Conservation (phyloP, 495 filamentous ascomycete species). For the Neurospora sp. region DNA sequence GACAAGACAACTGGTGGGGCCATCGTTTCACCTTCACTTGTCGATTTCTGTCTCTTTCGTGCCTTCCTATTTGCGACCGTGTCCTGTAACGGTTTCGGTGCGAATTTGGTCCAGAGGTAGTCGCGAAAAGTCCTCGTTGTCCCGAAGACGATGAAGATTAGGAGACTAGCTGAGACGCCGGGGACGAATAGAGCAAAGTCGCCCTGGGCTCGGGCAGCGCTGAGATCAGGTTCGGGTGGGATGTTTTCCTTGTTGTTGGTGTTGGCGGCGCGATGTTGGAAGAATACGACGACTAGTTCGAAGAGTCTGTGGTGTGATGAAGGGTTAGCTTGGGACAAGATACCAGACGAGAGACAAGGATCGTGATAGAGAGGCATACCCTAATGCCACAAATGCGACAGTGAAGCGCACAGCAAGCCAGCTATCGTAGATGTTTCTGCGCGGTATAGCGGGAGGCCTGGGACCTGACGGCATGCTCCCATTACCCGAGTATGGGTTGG, state of each 20-base stretch:
- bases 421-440: constrained; percentile 33
- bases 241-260: constrained; percentile 25
- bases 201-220: constrained; percentile 17
- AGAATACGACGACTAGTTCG: constrained; percentile 32
- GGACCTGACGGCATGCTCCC: background rate
- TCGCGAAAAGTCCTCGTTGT: constrained; percentile 30
- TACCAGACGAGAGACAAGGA: background rate
- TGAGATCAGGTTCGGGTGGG: constrained; percentile 24
- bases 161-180: constrained; percentile 28
- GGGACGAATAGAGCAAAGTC: constrained; percentile 36
- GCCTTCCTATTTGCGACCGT: background rate
- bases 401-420: constrained; percentile 37
- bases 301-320: constrained; percentile 15
- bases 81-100: constrained; percentile 3
- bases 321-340: background rate
- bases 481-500: background rate
- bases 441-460: constrained; percentile 1
- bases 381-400: constrained; percentile 35
- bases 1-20: background rate
- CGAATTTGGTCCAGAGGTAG: constrained; percentile 7
- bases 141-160: constrained; percentile 33
- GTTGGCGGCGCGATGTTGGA: constrained; percentile 26
- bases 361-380: constrained; percentile 5
- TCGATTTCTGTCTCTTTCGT: background rate
- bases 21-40: background rate